Conservation (phyloP, 306 rosid genomes). For the Sophora flavescens region DNA sequence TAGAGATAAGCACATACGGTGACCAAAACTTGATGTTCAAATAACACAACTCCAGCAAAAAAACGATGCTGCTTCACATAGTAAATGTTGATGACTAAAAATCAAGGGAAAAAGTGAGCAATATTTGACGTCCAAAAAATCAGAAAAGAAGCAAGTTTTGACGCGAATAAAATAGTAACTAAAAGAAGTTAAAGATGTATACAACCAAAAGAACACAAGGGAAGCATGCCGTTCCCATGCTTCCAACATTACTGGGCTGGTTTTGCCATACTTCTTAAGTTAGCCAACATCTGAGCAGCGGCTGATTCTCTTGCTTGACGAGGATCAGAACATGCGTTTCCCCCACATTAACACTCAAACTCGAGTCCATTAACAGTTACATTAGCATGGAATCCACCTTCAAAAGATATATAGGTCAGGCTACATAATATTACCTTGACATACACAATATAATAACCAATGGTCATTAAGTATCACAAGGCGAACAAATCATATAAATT, state of each 20-base stretch:
- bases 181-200: conserved; percentile 1
- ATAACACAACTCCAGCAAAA: no score
- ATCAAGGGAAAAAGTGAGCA: background rate
- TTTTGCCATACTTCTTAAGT: conserved; percentile 39
- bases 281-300: conserved; percentile 55
- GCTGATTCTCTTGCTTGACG: conserved; percentile 65
- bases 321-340: conserved; percentile 50
- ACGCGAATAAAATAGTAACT: background rate
- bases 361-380: conserved; percentile 60
- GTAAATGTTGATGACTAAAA: no score
- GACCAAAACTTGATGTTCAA: no score
- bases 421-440: conserved; percentile 49
- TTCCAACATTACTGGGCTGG: conserved; percentile 33
- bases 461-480: background rate
- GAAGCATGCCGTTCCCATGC: conserved; percentile 26
- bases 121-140: background rate
- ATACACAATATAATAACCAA: conserved; percentile 8
- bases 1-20: no score
- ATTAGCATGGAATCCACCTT: conserved; percentile 73
- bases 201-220: no score
- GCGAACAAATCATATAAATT: conserved; percentile 20
- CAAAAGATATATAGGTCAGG: conserved; percentile 36
- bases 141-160: background rate
- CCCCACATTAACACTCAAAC: conserved; percentile 54
- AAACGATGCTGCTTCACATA: background rate